These are phyloP conservation scores for Kodamaea suecica DNA, from an alignment of 1,139 yeast genomes.

Conservation along the genomic window DNA sequence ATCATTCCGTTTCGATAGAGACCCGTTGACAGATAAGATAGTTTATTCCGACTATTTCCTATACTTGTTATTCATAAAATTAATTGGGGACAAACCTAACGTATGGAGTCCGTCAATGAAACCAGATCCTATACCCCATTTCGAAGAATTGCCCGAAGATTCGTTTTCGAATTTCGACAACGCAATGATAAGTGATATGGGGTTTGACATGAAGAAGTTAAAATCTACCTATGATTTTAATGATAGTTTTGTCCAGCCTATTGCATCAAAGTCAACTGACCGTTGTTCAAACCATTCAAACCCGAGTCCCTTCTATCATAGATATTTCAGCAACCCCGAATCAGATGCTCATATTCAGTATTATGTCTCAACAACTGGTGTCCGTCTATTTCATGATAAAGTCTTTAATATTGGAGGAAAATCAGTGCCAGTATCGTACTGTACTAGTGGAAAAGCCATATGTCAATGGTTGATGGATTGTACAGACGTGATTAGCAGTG, in stretches of 20 bases:
- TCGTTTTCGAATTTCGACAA: background rate
- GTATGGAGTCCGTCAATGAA: conserved; percentile 57
- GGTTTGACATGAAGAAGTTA: conserved; percentile 1
- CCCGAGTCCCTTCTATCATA: conserved; percentile 79
- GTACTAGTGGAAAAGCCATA: conserved; percentile 72
- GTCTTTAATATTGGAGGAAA: conserved; percentile 24
- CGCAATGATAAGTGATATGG: conserved; percentile 1
- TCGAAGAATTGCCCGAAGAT: background rate
- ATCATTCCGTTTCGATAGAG: conserved; percentile 66
- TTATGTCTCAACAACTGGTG: conserved; percentile 65
- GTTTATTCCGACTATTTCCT: conserved; percentile 63
- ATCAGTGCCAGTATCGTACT: conserved; percentile 33
- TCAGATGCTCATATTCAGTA: conserved; percentile 81
- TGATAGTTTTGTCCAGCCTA: background rate
- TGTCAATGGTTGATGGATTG: conserved; percentile 91
- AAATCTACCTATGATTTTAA: background rate
- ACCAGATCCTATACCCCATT: conserved; percentile 20
- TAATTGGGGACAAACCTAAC: conserved; percentile 70
- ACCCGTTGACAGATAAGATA: conserved; percentile 56
- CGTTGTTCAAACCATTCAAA: too few relatives aligned
- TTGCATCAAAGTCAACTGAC: background rate
- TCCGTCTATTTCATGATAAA: conserved; percentile 52
- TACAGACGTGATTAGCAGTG: conserved; percentile 58
- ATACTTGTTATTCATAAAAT: conserved; percentile 57
- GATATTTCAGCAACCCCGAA: conserved; percentile 83